Conservation (phyloP, 345 rosid species). For the Eutrema japonicum region DNA sequence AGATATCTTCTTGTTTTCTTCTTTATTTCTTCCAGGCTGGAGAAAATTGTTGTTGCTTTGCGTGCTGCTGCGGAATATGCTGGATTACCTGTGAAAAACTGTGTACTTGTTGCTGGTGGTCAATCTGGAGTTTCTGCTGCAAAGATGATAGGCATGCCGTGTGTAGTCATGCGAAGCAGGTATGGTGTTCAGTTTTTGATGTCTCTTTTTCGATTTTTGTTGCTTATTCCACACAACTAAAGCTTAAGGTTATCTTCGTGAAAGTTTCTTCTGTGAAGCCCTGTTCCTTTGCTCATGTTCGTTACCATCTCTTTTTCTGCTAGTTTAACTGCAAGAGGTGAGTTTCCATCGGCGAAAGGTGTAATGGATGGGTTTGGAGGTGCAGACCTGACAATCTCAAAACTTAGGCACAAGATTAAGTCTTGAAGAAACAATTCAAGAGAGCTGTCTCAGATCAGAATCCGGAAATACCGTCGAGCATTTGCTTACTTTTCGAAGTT, state of each 20-base stretch:
- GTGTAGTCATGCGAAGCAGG: constrained; percentile 90
- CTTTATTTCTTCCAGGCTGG: constrained; percentile 49
- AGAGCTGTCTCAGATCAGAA: constrained; percentile 16
- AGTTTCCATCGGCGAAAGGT: constrained; percentile 83
- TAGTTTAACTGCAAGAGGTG: constrained; percentile 82
- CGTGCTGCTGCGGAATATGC: constrained; percentile 87
- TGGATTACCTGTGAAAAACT: constrained; percentile 59
- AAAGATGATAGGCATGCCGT: constrained; percentile 82
- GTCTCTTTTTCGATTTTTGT: not conserved
- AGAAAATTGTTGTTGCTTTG: constrained; percentile 76
- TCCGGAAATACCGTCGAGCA: not conserved
- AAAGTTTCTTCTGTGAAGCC: constrained; percentile 9
- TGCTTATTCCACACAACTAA: not conserved
- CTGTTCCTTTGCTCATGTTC: not conserved
- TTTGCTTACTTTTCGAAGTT: constrained; percentile 15
- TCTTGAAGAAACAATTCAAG: constrained; percentile 42
- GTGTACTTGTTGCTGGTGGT: constrained; percentile 88
- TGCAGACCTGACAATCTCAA: constrained; percentile 74
- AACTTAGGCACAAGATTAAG: constrained; percentile 52
- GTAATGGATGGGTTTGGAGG: constrained; percentile 95
- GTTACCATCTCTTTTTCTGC: not conserved
- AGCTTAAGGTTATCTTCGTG: not conserved
- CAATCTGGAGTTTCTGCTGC: constrained; percentile 81
- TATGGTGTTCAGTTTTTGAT: constrained; percentile 32
- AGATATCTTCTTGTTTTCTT: not conserved